These are phyloP conservation scores for Termitomyces sp. DNA, from an alignment of 768 basidiomycete genomes.

Conservation along the genomic window DNA sequence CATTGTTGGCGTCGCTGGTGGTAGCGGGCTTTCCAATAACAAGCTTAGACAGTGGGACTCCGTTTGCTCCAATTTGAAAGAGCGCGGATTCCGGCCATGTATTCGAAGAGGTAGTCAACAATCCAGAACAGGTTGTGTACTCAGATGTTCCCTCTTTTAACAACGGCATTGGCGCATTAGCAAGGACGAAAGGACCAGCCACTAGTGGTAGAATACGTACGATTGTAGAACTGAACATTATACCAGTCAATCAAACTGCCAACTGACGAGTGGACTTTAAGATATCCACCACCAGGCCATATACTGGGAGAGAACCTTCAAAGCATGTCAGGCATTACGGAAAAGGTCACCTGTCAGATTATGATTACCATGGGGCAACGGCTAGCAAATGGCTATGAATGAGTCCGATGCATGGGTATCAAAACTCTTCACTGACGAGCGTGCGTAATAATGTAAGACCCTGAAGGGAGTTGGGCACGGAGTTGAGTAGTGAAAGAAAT, in stretches of 20 bases:
- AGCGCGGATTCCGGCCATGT: slow-evolving; percentile 61
- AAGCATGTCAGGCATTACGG: not conserved
- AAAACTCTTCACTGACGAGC: slow-evolving; percentile 38
- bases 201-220: slow-evolving; percentile 23
- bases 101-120: slow-evolving; percentile 56
- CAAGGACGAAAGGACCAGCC: not conserved
- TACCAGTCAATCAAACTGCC: slow-evolving; percentile 67
- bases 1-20: slow-evolving; percentile 49
- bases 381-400: slow-evolving; percentile 24
- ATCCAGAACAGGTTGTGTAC: slow-evolving; percentile 59
- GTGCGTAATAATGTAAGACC: slow-evolving; percentile 51
- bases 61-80: slow-evolving; percentile 57
- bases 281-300: slow-evolving; percentile 52
- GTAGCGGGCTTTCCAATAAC: slow-evolving; percentile 74
- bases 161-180: slow-evolving; percentile 7
- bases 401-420: not conserved
- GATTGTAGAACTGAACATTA: slow-evolving; percentile 51
- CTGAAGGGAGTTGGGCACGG: slow-evolving; percentile 44
- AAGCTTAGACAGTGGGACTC: slow-evolving; percentile 59
- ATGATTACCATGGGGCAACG: slow-evolving; percentile 43
- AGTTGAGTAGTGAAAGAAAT: slow-evolving; percentile 51
- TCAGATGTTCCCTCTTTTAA: slow-evolving; percentile 54
- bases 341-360: not conserved
- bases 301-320: slow-evolving; percentile 39
- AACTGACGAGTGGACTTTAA: slow-evolving; percentile 47